Evolutionary conservation across 352 stramenopile genomes (phyloP).

Genomic region (Pythium rhizo-oryzae): DNA sequence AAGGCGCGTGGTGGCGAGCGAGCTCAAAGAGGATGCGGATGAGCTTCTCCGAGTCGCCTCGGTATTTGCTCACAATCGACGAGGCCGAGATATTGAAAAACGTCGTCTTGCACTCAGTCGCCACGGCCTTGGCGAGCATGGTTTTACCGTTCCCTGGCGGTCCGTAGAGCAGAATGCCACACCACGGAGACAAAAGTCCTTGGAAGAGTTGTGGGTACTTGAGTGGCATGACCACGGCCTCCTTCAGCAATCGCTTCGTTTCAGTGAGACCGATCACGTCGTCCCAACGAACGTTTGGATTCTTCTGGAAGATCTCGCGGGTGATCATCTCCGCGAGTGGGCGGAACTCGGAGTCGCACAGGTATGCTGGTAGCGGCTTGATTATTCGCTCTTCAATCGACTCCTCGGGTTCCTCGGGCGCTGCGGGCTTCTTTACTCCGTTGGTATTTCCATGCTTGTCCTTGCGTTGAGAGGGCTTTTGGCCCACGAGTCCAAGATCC

Average conservation of each 20-base stretch:
- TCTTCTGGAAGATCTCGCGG: constrained; percentile 92
- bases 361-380: constrained; percentile 89
- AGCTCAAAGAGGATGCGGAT: constrained; percentile 88
- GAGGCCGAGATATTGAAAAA: constrained; percentile 91
- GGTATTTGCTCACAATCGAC: constrained; percentile 88
- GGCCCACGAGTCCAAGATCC: constrained; percentile 63
- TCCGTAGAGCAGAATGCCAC: constrained; percentile 90
- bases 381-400: constrained; percentile 73
- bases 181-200: constrained; percentile 89
- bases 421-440: constrained; percentile 35
- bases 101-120: constrained; percentile 84
- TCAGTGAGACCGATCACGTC: constrained; percentile 90
- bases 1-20: constrained; percentile 78
- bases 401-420: constrained; percentile 46
- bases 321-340: constrained; percentile 89
- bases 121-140: constrained; percentile 88
- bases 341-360: constrained; percentile 84
- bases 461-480: constrained; percentile 55
- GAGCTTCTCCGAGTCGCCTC: constrained; percentile 85
- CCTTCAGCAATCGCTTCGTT: constrained; percentile 93
- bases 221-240: constrained; percentile 95
- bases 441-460: constrained; percentile 20
- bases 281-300: constrained; percentile 88
- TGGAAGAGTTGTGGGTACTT: constrained; percentile 96
- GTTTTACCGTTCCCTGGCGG: constrained; percentile 87